phyloP scores from a whole-genome alignment of 1,284 basidiomycete genomes.

The Anthracocystis panici-leucophaei region DNA sequence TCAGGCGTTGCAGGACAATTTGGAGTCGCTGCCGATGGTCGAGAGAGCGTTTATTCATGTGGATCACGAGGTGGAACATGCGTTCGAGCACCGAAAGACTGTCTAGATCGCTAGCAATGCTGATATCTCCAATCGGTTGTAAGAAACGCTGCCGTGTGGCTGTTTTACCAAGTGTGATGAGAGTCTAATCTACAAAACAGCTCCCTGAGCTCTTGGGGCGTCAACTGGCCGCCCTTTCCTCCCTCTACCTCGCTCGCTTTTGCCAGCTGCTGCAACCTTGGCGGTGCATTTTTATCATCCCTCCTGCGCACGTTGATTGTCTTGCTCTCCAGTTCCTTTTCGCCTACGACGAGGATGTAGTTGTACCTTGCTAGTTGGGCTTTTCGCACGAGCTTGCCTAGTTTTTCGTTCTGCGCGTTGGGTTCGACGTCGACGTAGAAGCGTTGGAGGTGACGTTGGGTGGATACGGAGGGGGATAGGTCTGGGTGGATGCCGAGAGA shows the following conservation, averaged over 20 bases:
- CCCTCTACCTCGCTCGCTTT: neutral
- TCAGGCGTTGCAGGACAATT: constrained; percentile 91
- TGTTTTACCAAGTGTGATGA: constrained; percentile 27
- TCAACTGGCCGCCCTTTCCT: constrained; percentile 20
- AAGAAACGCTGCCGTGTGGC: neutral
- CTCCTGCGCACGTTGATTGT: constrained; percentile 59
- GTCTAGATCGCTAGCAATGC: constrained; percentile 13
- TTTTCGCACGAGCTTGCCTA: constrained; percentile 58
- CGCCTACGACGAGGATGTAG: constrained; percentile 65
- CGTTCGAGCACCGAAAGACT: constrained; percentile 56
- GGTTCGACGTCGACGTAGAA: constrained; percentile 65
- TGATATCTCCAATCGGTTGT: neutral
- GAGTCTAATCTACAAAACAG: constrained; percentile 37
- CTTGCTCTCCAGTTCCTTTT: constrained; percentile 50
- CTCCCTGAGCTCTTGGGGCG: constrained; percentile 14
- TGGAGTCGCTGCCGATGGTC: constrained; percentile 90
- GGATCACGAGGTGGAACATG: constrained; percentile 60
- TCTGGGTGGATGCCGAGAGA: constrained; percentile 33
- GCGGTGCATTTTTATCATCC: constrained; percentile 37
- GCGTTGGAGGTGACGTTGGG: constrained; percentile 45
- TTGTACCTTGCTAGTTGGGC: constrained; percentile 61
- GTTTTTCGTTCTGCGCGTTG: constrained; percentile 52
- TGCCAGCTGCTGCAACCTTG: constrained; percentile 14
- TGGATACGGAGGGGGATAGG: constrained; percentile 1
- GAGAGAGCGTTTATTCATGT: constrained; percentile 72